Evolutionary conservation across 768 basidiomycete species (phyloP).

Genomic region (Plicaturopsis crispa): DNA sequence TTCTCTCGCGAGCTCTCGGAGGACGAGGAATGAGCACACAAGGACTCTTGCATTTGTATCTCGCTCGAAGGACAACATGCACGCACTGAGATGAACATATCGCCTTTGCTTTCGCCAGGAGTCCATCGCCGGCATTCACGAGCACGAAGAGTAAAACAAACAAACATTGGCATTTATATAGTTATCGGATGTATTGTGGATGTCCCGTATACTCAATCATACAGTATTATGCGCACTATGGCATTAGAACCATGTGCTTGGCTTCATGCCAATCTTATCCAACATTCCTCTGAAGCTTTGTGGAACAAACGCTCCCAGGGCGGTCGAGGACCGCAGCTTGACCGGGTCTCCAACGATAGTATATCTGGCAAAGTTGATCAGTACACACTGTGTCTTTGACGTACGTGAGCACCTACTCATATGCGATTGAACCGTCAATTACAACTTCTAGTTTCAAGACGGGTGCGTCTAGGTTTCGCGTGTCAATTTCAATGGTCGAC

Average conservation of each 20-base stretch:
- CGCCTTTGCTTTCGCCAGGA: too few relatives aligned
- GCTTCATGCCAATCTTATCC: conserved; percentile 44
- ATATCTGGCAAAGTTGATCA: conserved; percentile 33
- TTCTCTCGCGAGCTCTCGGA: conserved; percentile 51
- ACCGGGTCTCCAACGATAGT: conserved; percentile 43
- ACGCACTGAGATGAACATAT: too few relatives aligned
- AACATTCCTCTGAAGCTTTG: conserved; percentile 47
- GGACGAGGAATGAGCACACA: too few relatives aligned
- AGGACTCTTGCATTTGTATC: too few relatives aligned
- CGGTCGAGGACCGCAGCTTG: conserved; percentile 30
- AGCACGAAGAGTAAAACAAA: too few relatives aligned
- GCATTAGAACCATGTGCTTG: conserved; percentile 47
- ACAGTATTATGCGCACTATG: too few relatives aligned
- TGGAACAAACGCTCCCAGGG: conserved; percentile 39
- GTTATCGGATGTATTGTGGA: too few relatives aligned
- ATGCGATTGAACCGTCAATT: conserved; percentile 49
- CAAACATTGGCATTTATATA: too few relatives aligned
- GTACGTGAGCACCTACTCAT: conserved; percentile 37
- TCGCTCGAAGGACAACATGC: too few relatives aligned
- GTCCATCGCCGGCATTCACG: too few relatives aligned
- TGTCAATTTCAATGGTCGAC: conserved; percentile 67
- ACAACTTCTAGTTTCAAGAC: conserved; percentile 47
- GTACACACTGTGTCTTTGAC: too few relatives aligned
- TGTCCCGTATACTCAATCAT: too few relatives aligned
- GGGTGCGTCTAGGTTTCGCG: conserved; percentile 42